Percentiles rank a stretch among this genome's conserved stretches.
These are phyloP conservation scores for Aechmea fasciata DNA, from an alignment of 176 grass and related monocot species.

Conservation along the genomic window DNA sequence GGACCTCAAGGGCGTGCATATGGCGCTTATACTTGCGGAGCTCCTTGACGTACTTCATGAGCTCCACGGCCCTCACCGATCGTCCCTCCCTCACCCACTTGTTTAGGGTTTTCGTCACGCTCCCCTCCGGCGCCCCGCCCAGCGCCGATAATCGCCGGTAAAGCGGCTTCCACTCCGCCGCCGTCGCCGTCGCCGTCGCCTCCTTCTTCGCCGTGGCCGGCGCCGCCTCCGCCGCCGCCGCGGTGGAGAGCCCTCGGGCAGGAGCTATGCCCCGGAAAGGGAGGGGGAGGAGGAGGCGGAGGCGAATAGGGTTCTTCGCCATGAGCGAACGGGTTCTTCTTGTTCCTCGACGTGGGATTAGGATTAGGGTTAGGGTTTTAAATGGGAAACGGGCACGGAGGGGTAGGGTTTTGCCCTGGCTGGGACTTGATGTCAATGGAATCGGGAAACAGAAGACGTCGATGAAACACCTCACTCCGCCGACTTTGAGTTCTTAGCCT, in stretches of 20 bases:
- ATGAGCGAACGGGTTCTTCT: not conserved
- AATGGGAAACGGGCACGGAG: not conserved
- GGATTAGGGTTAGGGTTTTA: not conserved
- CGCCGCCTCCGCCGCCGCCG: not conserved
- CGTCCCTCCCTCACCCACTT: conserved; percentile 56
- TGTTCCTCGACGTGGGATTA: not conserved
- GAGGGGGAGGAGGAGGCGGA: not conserved
- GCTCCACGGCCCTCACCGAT: conserved; percentile 12
- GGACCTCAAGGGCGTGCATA: conserved; percentile 60
- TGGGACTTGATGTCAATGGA: not conserved
- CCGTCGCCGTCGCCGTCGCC: not conserved
- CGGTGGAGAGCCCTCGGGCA: not conserved
- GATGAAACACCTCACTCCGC: not conserved
- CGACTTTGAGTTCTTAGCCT: not conserved
- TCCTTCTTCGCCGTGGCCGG: not conserved
- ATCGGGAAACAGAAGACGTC: too few species aligned
- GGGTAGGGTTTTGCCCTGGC: not conserved
- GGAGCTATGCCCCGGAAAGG: not conserved
- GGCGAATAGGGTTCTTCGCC: not conserved
- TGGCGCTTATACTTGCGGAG: conserved; percentile 62
- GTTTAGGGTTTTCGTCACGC: conserved; percentile 39
- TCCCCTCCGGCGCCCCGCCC: conserved; percentile 33
- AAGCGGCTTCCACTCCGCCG: conserved; percentile 7
- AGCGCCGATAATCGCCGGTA: conserved; percentile 52
- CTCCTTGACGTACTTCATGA: conserved; percentile 42